Percentiles rank a stretch among this genome's conserved stretches.
Evolutionary conservation across 2,329 filamentous ascomycete genomes (phyloP).

Genomic region (Emergomyces orientalis): DNA sequence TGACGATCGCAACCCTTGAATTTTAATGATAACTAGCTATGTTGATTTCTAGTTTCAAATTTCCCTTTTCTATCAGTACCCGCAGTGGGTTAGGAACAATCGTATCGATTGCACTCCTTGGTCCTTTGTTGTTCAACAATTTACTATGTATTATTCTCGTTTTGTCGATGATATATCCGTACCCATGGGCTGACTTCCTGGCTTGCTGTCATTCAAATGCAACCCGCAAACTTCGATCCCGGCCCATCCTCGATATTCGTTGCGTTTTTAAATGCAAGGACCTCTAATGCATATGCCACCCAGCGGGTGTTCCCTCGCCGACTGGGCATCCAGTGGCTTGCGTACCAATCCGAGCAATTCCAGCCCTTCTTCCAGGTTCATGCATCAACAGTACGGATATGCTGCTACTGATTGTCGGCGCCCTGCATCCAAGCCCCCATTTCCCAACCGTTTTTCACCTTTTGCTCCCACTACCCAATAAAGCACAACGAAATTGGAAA

Average conservation of each 20-base stretch:
- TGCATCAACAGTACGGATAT: not conserved
- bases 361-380: constrained; percentile 1
- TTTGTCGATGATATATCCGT: not conserved
- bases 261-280: not conserved
- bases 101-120: no score
- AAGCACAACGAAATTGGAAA: not conserved
- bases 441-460: not conserved
- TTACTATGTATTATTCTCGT: not conserved
- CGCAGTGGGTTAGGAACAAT: not conserved
- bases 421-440: not conserved
- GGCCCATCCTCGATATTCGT: not conserved
- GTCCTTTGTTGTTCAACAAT: not conserved
- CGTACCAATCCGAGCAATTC: constrained; percentile 1
- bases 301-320: not conserved
- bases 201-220: not conserved
- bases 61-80: not conserved
- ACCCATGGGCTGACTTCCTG: not conserved
- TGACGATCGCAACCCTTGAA: not conserved
- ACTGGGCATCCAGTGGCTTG: not conserved
- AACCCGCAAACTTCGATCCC: not conserved
- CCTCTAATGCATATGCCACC: constrained; percentile 2
- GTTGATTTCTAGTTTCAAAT: not conserved
- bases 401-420: not conserved
- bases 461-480: not conserved
- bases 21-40: not conserved